Conservation (phyloP, 805 yeast genomes). For the Spathaspora girioi region DNA sequence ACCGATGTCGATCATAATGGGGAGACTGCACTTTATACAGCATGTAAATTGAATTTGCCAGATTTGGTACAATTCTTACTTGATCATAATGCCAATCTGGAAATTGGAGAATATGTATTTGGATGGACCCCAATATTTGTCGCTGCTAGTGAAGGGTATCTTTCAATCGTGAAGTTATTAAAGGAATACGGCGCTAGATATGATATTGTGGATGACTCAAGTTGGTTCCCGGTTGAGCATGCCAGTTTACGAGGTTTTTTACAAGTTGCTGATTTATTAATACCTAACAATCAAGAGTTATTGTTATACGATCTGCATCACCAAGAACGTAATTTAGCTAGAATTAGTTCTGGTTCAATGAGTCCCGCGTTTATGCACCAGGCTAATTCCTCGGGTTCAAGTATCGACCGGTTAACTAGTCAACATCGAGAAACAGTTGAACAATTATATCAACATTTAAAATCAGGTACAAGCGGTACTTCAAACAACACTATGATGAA, state of each 20-base stretch:
- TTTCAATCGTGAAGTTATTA: slow-evolving; percentile 53
- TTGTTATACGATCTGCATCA: slow-evolving; percentile 35
- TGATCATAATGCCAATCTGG: slow-evolving; percentile 62
- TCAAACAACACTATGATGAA: slow-evolving; percentile 19
- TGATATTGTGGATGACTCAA: slow-evolving; percentile 69
- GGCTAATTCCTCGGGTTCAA: slow-evolving; percentile 19
- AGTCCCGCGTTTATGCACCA: slow-evolving; percentile 3
- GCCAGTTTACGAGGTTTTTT: slow-evolving; percentile 89
- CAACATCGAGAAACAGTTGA: slow-evolving; percentile 23
- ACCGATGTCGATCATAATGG: slow-evolving; percentile 50
- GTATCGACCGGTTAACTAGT: slow-evolving; percentile 33
- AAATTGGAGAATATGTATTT: slow-evolving; percentile 70
- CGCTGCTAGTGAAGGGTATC: slow-evolving; percentile 83
- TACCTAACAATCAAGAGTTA: slow-evolving; percentile 39
- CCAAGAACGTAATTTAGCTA: slow-evolving; percentile 27
- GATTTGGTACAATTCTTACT: slow-evolving; percentile 56
- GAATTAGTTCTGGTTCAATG: slow-evolving; percentile 14
- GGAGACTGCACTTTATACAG: slow-evolving; percentile 84
- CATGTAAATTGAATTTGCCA: slow-evolving; percentile 59
- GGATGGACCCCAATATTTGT: slow-evolving; percentile 94
- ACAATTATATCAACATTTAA: slow-evolving; percentile 39
- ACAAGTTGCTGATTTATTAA: slow-evolving; percentile 58
- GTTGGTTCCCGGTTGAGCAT: slow-evolving; percentile 98
- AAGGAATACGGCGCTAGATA: slow-evolving; percentile 51
- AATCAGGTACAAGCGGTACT: slow-evolving; percentile 13